Evolutionary conservation across 805 yeast genomes (phyloP).

Genomic region (Teunomyces gatunensis): DNA sequence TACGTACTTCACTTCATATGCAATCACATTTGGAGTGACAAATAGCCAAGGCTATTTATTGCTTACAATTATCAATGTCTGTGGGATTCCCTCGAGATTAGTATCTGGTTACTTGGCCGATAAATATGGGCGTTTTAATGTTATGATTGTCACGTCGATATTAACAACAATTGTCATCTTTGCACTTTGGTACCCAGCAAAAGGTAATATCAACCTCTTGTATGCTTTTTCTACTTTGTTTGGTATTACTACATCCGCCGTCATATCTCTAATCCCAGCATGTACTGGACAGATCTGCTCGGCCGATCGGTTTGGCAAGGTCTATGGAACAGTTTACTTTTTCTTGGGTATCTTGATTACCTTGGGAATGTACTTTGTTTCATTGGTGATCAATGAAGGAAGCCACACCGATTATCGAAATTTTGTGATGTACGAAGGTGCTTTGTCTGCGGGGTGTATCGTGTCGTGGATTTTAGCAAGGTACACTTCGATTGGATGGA

Average conservation of each 20-base stretch:
- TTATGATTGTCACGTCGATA: constrained; percentile 34
- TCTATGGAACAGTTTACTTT: constrained; percentile 50
- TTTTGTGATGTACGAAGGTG: constrained; percentile 45
- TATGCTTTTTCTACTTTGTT: constrained; percentile 47
- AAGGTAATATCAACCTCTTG: constrained; percentile 31
- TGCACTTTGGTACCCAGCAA: constrained; percentile 26
- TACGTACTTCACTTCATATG: constrained; percentile 54
- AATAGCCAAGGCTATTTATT: constrained; percentile 44
- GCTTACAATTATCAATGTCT: constrained; percentile 45
- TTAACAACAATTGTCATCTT: constrained; percentile 33
- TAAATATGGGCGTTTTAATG: constrained; percentile 50
- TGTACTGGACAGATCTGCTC: constrained; percentile 59
- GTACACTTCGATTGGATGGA: constrained; percentile 43
- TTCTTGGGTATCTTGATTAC: constrained; percentile 34
- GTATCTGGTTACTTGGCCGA: constrained; percentile 32
- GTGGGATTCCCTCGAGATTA: constrained; percentile 40
- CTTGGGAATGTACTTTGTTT: constrained; percentile 27
- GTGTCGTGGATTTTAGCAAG: constrained; percentile 44
- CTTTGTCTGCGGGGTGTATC: constrained; percentile 36
- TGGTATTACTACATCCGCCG: constrained; percentile 58
- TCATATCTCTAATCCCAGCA: constrained; percentile 56
- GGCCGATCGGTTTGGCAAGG: constrained; percentile 52
- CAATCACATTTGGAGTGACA: constrained; percentile 46
- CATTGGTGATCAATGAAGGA: constrained; percentile 25
- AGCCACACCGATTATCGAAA: constrained; percentile 33